Base-by-base conservation (phyloP, 169 alveolate species). In the Amoebophrya sp. region DNA sequence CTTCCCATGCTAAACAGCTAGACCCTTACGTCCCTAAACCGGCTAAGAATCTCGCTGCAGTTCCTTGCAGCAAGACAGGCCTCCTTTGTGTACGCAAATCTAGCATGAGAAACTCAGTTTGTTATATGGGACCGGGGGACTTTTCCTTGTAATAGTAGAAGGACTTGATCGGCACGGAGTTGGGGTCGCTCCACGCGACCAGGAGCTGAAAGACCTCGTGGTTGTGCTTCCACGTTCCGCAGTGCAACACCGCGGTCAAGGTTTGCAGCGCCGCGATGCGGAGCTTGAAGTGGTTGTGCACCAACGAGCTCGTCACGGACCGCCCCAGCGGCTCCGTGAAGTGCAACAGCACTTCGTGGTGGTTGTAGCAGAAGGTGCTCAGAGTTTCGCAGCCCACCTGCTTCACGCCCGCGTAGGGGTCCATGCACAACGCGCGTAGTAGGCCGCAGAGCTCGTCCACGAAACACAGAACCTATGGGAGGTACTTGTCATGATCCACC, bases 111-210 rank as follows among this genome's bases (percentile, higher is more conserved):
- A n/a, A n/a, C n/a, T n/a, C n/a, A n/a, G n/a, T n/a, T n/a, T n/a
- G n/a, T n/a, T n/a, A n/a, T n/a, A n/a, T n/a, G n/a, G n/a, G n/a
- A n/a, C n/a, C n/a, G n/a, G n/a, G n/a, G n/a, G n/a, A n/a, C n/a
- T n/a, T n/a, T n/a, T n/a, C n/a, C n/a, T n/a, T n/a, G n/a, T n/a
- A n/a, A n/a, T 97, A 98, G 94, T 96, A 97, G 92, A 97, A 96
- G 88, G 96, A 98, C 94, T 96, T 96, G 40, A 96, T 96, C 2
- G 99, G 98, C 47, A 97, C 98, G 0, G 95, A 40, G 91, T 96
- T 96, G 2, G 99, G 98, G 91, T 97, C 98, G 89, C 97, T 95
- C 93, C 97, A 97, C 0, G 98, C 99, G 23, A 96, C 95, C 35
- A 97, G 94, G 93, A 93, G 95, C 94, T 97, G 98, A 93, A 97